These are phyloP conservation scores for Trichophyton simii DNA, from an alignment of 2,329 filamentous ascomycete genomes.

Conservation along the genomic window DNA sequence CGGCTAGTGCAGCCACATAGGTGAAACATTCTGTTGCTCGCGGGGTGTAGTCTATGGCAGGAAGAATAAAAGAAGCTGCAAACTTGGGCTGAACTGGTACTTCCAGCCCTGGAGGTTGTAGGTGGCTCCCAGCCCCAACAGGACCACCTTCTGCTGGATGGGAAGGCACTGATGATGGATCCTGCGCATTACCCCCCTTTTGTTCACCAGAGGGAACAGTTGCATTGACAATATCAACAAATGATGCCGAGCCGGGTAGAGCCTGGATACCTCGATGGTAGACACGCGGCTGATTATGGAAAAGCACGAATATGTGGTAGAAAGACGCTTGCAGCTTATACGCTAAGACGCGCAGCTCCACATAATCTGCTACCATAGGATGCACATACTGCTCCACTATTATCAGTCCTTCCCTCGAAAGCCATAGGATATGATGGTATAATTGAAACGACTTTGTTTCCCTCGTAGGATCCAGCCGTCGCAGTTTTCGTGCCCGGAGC, in stretches of 20 bases:
- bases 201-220: constrained; percentile 20
- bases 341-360: constrained; percentile 75
- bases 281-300: constrained; percentile 79
- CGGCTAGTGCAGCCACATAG: constrained; percentile 62
- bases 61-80: constrained; percentile 64
- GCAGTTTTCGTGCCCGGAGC: constrained; percentile 67
- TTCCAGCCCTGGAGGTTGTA: constrained; percentile 35
- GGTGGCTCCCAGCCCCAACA: constrained; percentile 39
- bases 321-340: constrained; percentile 90
- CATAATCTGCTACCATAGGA: constrained; percentile 65
- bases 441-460: constrained; percentile 70
- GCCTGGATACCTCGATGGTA: constrained; percentile 45
- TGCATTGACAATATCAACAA: constrained; percentile 19
- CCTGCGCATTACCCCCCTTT: constrained; percentile 7
- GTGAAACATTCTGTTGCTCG: constrained; percentile 70
- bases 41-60: constrained; percentile 67
- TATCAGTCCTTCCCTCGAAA: constrained; percentile 77
- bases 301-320: constrained; percentile 92
- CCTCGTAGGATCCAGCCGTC: constrained; percentile 65
- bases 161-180: constrained; percentile 28
- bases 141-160: constrained; percentile 46
- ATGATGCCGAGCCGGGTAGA: constrained; percentile 18
- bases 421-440: constrained; percentile 88
- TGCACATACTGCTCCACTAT: constrained; percentile 79
- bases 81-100: constrained; percentile 21